phyloP scores from a whole-genome alignment of 208 protist species.

The Trypanosoma vivax region DNA sequence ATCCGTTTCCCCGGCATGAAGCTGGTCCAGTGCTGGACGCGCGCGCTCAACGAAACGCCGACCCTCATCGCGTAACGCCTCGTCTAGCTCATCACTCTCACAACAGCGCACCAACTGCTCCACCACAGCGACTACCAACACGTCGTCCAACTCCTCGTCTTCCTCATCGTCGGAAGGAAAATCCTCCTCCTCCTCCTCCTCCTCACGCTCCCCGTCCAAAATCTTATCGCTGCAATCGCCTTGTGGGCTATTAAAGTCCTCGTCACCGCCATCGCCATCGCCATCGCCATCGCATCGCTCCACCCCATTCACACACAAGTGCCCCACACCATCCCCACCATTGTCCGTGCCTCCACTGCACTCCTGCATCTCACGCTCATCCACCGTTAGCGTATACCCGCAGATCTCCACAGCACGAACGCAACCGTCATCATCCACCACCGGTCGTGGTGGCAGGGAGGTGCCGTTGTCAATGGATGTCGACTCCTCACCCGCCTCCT shows the following conservation, averaged over 20 bases:
- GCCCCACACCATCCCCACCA: conserved; percentile 1
- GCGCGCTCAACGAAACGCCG: conserved; percentile 26
- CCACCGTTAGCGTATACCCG: conserved; percentile 62
- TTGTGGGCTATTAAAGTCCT: background rate
- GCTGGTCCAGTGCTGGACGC: conserved; percentile 32
- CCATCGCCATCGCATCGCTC: background rate
- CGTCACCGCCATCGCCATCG: background rate
- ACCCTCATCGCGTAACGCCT: conserved; percentile 25
- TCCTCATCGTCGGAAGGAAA: conserved; percentile 34
- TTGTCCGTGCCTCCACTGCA: conserved; percentile 2
- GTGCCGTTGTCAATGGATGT: conserved; percentile 15
- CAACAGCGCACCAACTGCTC: conserved; percentile 73
- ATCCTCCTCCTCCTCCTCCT: conserved; percentile 23
- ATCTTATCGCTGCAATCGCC: too few relatives aligned
- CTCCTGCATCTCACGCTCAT: conserved; percentile 53
- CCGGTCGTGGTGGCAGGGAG: conserved; percentile 11
- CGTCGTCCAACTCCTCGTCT: conserved; percentile 62
- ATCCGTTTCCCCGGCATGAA: conserved; percentile 15
- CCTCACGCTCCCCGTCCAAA: background rate
- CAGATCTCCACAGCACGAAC: conserved; percentile 47
- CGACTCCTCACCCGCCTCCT: conserved; percentile 11
- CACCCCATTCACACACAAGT: background rate
- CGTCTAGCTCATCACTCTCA: conserved; percentile 51
- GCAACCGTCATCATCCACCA: conserved; percentile 39
- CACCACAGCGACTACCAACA: conserved; percentile 48